Evolutionary conservation across 495 filamentous ascomycete genomes (phyloP).

Genomic region (Penicillium taxi): DNA sequence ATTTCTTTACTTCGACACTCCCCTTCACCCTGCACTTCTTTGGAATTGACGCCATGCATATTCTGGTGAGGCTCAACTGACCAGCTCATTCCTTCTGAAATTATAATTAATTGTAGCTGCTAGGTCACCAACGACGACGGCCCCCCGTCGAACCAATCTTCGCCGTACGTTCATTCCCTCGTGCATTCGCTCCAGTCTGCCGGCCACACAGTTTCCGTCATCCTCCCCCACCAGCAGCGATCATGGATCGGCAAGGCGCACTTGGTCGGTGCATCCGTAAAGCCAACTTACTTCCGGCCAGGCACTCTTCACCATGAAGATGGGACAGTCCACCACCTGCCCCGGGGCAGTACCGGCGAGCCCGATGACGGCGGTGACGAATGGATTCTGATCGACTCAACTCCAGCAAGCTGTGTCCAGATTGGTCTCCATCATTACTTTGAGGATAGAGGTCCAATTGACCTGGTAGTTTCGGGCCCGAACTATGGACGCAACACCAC

Average conservation of each 20-base stretch:
- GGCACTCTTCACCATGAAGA: conserved; percentile 55
- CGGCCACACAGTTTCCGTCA: conserved; percentile 79
- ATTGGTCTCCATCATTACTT: conserved; percentile 87
- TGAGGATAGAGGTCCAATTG: conserved; percentile 64
- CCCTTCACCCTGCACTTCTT: no score
- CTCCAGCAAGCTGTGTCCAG: conserved; percentile 80
- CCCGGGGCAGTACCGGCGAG: conserved; percentile 49
- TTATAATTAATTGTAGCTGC: conserved; percentile 1
- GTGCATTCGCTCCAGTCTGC: conserved; percentile 66
- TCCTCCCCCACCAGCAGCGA: conserved; percentile 83
- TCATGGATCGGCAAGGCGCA: conserved; percentile 99
- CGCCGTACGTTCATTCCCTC: conserved; percentile 86
- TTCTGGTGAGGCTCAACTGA: conserved; percentile 28
- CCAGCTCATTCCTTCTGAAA: no score
- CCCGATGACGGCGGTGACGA: conserved; percentile 62
- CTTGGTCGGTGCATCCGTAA: conserved; percentile 75
- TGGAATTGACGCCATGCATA: conserved; percentile 34
- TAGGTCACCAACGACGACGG: conserved; percentile 93
- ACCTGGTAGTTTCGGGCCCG: conserved; percentile 82
- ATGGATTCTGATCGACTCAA: conserved; percentile 88
- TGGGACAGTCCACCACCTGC: conserved; percentile 56
- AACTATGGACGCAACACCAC: conserved; percentile 96
- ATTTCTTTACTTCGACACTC: conserved; percentile 15
- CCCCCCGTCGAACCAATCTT: conserved; percentile 81
- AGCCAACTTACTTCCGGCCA: conserved; percentile 80